Conservation (phyloP, 2,329 filamentous ascomycete species). For the Didymosphaeria variabile region DNA sequence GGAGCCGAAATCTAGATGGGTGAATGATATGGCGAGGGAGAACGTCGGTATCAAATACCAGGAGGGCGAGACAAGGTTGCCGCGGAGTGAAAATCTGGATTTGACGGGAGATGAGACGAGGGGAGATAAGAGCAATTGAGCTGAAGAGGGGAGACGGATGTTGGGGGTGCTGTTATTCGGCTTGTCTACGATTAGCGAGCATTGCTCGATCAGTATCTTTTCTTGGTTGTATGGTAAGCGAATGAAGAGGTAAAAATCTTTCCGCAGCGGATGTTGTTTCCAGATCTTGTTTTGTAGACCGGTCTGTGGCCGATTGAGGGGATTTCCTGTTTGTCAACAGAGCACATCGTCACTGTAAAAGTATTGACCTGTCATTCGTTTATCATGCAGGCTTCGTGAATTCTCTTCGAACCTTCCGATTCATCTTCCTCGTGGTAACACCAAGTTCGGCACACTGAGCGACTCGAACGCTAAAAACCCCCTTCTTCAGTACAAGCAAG, state of each 20-base stretch:
- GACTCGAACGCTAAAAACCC: too few relatives aligned
- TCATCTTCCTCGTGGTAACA: too few relatives aligned
- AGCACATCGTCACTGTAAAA: not conserved
- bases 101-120: constrained; percentile 11
- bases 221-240: not conserved
- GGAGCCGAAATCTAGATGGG: constrained; percentile 70
- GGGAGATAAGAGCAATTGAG: not conserved
- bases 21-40: constrained; percentile 77
- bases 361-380: not conserved
- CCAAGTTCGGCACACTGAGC: too few relatives aligned
- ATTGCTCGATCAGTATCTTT: not conserved
- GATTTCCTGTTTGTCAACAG: too few relatives aligned
- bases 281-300: not conserved
- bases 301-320: not conserved
- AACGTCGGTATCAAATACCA: constrained; percentile 68
- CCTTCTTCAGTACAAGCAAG: not conserved
- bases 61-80: constrained; percentile 69
- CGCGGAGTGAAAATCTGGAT: constrained; percentile 45
- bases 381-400: not conserved
- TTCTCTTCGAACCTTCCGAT: not conserved
- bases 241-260: not conserved
- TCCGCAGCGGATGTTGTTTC: not conserved
- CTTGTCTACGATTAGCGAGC: not conserved
- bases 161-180: constrained; percentile 5
- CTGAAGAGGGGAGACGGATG: not conserved